Evolutionary conservation across 176 grass and related monocot genomes (phyloP), one percentile per base, ranked within the genome.

Genomic region (Oryza brachyantha): DNA sequence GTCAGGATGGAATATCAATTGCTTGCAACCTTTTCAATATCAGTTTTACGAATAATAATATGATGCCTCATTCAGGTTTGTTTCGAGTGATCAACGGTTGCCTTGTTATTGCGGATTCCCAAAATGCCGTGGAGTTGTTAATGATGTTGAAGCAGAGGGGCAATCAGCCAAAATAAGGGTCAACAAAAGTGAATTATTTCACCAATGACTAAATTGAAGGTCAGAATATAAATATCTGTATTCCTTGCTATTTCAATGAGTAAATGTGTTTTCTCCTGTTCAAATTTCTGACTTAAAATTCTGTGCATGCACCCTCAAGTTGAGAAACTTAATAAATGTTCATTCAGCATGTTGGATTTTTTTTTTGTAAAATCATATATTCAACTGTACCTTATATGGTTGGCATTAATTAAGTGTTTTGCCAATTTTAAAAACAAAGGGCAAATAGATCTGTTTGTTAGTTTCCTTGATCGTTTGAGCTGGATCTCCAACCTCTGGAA

Each of bases 51-150:
- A 91, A 89, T 86, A 39, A 62, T 76, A 24, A 52, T 17, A 84
- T 79, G 27, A 61, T 82, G 61, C 64, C 73, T 63, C 71, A 24
- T 78, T 78, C 87, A 99, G 96, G 89, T 99, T 99, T 84, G 80
- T 89, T 79, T 99, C 96, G 1, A 88, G 83, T 68, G 96, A 92
- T 63, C 90, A 99, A 79, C 90, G 74, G 66, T 90, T 99, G 75
- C 83, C 92, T 29, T 99, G 96, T 85, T 91, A 88, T 73, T 99
- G 96, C 79, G 96, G 96, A 75, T 95, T 90, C 65, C 84, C 82
- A 50, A 99, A 89, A 89, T 99, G 96, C 42, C 90, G 92, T 59
- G 90, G 96, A 69, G 86, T 99, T 62, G 96, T 99, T 82, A 99
- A 99, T 89, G 96, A 99, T 69, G 81, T 87, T 61, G 96, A 99